phyloP scores from a whole-genome alignment of 129 eudicot genomes.

The Apium graveolens region DNA sequence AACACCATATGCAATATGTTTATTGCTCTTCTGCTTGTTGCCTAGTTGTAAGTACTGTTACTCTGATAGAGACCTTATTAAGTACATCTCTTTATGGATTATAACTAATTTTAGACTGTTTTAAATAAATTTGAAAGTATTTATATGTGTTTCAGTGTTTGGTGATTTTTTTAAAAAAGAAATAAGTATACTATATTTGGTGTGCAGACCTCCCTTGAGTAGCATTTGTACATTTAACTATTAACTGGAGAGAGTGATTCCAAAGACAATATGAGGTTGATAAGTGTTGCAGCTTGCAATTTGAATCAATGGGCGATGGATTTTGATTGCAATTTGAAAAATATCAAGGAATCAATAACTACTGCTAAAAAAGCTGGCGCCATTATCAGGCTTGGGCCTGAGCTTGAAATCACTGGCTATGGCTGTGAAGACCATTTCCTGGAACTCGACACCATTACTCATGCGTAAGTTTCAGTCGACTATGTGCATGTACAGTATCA shows the following conservation, averaged over 20 bases:
- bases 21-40: background rate
- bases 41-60: background rate
- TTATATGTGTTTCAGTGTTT: background rate
- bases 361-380: slow-evolving; percentile 76
- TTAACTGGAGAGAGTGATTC: background rate
- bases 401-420: slow-evolving; percentile 94
- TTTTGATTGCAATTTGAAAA: slow-evolving; percentile 72
- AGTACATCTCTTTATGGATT: background rate
- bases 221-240: background rate
- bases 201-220: background rate
- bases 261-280: slow-evolving; percentile 50
- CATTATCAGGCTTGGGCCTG: slow-evolving; percentile 82
- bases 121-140: background rate
- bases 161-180: background rate
- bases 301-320: slow-evolving; percentile 99
- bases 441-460: slow-evolving; percentile 77
- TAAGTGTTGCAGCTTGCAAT: slow-evolving; percentile 91
- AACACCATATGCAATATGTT: background rate
- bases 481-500: background rate
- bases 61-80: background rate
- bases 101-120: background rate
- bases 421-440: slow-evolving; percentile 93
- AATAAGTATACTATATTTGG: background rate
- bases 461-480: slow-evolving; percentile 38
- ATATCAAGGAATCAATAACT: slow-evolving; percentile 68